These are phyloP conservation scores for Orbilia oligospora DNA, from an alignment of 2,329 filamentous ascomycete species.

Conservation along the genomic window DNA sequence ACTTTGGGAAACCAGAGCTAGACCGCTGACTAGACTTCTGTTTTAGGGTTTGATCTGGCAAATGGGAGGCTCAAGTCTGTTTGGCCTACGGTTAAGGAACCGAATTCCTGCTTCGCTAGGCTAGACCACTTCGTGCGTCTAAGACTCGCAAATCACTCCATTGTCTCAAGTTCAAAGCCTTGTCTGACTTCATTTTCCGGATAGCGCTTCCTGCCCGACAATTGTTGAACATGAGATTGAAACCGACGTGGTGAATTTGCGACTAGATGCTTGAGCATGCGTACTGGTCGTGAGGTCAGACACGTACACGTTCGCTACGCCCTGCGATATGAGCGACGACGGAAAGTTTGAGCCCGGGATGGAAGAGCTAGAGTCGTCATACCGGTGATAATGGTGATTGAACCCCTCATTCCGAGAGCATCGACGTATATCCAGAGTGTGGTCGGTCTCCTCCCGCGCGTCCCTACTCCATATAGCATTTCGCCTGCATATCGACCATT, in stretches of 20 bases:
- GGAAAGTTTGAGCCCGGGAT: too few relatives aligned
- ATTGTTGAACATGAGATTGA: background rate
- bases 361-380: background rate
- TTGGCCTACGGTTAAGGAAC: slow-evolving; percentile 22
- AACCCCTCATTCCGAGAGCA: background rate
- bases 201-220: background rate
- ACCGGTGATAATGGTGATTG: background rate
- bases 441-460: too few relatives aligned
- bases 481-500: background rate
- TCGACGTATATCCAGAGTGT: background rate
- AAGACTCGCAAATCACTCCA: slow-evolving; percentile 43
- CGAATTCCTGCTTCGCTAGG: slow-evolving; percentile 28
- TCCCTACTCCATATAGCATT: slow-evolving; percentile 1
- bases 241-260: background rate
- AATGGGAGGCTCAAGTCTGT: slow-evolving; percentile 45
- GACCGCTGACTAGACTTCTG: slow-evolving; percentile 18
- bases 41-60: slow-evolving; percentile 41
- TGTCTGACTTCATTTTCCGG: slow-evolving; percentile 23
- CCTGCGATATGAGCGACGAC: background rate
- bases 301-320: background rate
- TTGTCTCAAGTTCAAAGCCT: slow-evolving; percentile 11
- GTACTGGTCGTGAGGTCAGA: background rate
- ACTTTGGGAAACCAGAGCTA: slow-evolving; percentile 34
- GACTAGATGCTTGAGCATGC: background rate
- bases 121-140: slow-evolving; percentile 7